A percentile compares a stretch with the other conserved stretches of the same genome.
Evolutionary conservation across 2,329 filamentous ascomycete species (phyloP).

Genomic region (Microsporum canis): DNA sequence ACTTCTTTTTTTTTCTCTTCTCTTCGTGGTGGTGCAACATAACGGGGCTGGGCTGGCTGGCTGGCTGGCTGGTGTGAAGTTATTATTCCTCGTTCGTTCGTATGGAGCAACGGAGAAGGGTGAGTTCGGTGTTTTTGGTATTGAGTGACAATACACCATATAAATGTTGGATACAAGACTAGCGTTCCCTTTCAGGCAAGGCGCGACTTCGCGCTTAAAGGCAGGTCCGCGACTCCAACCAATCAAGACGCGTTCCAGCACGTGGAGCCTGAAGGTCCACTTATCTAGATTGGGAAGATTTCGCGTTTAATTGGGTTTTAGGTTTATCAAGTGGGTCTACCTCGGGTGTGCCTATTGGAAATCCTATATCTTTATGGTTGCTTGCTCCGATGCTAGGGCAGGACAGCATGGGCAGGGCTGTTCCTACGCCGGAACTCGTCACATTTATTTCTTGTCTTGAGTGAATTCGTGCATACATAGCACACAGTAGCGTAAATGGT

Average conservation of each 20-base stretch:
- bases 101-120: not conserved
- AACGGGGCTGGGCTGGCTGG: not conserved
- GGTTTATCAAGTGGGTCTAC: not conserved
- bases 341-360: constrained; percentile 1
- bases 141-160: not conserved
- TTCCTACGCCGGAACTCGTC: not conserved
- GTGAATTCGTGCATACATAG: not conserved
- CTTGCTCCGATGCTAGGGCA: not conserved
- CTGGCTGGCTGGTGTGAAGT: not conserved
- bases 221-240: not conserved
- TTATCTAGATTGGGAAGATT: not conserved
- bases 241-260: not conserved
- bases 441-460: not conserved
- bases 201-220: not conserved
- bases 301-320: constrained; percentile 1
- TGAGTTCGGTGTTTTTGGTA: not conserved
- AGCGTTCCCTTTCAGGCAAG: not conserved
- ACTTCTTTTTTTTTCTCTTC: not conserved
- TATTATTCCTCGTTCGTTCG: not conserved
- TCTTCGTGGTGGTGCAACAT: not conserved
- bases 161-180: not conserved
- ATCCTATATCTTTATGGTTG: not conserved
- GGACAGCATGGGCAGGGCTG: not conserved
- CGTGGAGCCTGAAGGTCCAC: not conserved
- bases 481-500: not conserved